Evolutionary conservation across 768 basidiomycete genomes (phyloP).

Genomic region (Collybia nuda): DNA sequence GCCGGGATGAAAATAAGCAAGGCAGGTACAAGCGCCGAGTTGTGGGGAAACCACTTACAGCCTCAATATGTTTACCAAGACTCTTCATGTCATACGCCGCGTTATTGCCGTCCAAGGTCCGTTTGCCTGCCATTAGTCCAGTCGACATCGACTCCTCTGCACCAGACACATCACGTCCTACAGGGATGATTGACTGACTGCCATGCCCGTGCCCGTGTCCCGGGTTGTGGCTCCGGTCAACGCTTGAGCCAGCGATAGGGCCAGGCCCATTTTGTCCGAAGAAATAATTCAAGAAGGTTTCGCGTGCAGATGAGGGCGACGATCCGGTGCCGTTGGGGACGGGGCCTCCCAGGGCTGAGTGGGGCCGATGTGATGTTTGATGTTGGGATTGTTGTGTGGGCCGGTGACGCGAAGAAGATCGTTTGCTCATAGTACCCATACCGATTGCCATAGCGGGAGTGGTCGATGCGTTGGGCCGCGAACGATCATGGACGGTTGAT

Average conservation of each 20-base stretch:
- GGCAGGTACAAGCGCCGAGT: neutral
- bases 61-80: slow-evolving; percentile 94
- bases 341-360: slow-evolving; percentile 33
- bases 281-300: slow-evolving; percentile 96
- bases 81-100: slow-evolving; percentile 99
- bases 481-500: slow-evolving; percentile 74
- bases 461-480: slow-evolving; percentile 44
- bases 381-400: slow-evolving; percentile 19
- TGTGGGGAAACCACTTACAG: slow-evolving; percentile 55
- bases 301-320: slow-evolving; percentile 60
- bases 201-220: slow-evolving; percentile 17
- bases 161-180: slow-evolving; percentile 66
- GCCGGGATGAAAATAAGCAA: slow-evolving; percentile 2
- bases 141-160: slow-evolving; percentile 48
- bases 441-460: slow-evolving; percentile 27
- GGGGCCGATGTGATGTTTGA: slow-evolving; percentile 21
- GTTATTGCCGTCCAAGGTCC: slow-evolving; percentile 68
- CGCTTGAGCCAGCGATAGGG: slow-evolving; percentile 57
- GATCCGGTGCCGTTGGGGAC: slow-evolving; percentile 33
- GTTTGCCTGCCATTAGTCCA: slow-evolving; percentile 68
- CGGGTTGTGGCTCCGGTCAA: slow-evolving; percentile 33
- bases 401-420: slow-evolving; percentile 35
- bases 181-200: slow-evolving; percentile 37
- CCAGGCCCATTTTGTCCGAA: slow-evolving; percentile 91
- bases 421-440: slow-evolving; percentile 25